phyloP scores from a whole-genome alignment of 2,329 filamentous ascomycete species.

The Colletotrichum lindemuthianum region DNA sequence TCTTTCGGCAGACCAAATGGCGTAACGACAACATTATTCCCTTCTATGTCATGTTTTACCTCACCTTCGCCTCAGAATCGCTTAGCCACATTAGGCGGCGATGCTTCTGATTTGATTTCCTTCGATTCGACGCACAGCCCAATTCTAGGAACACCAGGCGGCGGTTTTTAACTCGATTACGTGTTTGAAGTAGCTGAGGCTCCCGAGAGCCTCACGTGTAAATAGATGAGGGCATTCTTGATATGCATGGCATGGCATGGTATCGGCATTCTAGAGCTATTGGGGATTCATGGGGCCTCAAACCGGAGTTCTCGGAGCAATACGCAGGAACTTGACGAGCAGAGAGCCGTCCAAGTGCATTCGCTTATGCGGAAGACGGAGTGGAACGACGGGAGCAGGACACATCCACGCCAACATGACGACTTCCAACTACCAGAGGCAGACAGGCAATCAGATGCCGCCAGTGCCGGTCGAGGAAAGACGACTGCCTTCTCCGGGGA shows the following conservation, averaged over 20 bases:
- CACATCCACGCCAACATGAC: slow-evolving; percentile 33
- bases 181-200: slow-evolving; percentile 42
- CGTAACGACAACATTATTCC: slow-evolving; percentile 47
- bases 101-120: slow-evolving; percentile 29
- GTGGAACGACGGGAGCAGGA: slow-evolving; percentile 31
- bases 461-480: slow-evolving; percentile 29
- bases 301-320: slow-evolving; percentile 59
- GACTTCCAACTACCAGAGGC: slow-evolving; percentile 28
- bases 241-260: slow-evolving; percentile 60
- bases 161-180: slow-evolving; percentile 38
- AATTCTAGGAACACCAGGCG: slow-evolving; percentile 36
- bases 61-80: slow-evolving; percentile 23
- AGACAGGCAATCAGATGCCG: slow-evolving; percentile 33
- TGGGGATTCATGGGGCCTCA: slow-evolving; percentile 50
- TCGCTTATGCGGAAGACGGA: slow-evolving; percentile 53
- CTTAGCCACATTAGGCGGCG: not conserved
- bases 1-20: slow-evolving; percentile 55
- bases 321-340: slow-evolving; percentile 45
- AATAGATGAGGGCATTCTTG: slow-evolving; percentile 61
- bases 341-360: slow-evolving; percentile 46
- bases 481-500: slow-evolving; percentile 31
- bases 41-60: slow-evolving; percentile 17
- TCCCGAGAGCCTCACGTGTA: slow-evolving; percentile 52
- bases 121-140: slow-evolving; percentile 40
- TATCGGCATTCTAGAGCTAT: slow-evolving; percentile 59